A percentile compares a stretch with the other conserved stretches of the same genome.
Conservation (phyloP, 768 basidiomycete genomes). For the Daedalea quercina region DNA sequence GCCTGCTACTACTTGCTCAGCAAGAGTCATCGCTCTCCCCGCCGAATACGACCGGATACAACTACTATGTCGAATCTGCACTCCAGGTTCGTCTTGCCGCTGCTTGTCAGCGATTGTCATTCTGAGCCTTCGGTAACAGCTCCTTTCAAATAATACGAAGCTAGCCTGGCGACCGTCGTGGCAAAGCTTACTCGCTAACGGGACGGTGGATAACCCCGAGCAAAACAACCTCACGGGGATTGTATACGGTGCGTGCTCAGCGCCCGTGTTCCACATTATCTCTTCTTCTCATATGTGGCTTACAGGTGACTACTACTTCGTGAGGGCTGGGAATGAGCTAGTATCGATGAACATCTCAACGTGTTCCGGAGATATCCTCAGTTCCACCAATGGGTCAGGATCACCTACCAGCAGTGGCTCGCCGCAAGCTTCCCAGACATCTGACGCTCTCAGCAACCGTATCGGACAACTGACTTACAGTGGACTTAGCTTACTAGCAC, state of each 20-base stretch:
- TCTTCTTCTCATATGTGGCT: background rate
- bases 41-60: slow-evolving; percentile 21
- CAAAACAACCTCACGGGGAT: slow-evolving; percentile 53
- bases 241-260: slow-evolving; percentile 37
- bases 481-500: too few species aligned
- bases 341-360: slow-evolving; percentile 36
- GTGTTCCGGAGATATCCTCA: slow-evolving; percentile 26
- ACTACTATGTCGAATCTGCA: slow-evolving; percentile 42
- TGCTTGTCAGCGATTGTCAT: background rate
- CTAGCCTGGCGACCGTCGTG: slow-evolving; percentile 54
- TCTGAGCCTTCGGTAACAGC: slow-evolving; percentile 19
- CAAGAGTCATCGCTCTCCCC: slow-evolving; percentile 29
- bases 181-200: slow-evolving; percentile 61
- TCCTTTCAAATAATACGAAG: slow-evolving; percentile 40
- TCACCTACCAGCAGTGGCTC: too few species aligned
- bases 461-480: too few species aligned
- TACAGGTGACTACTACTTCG: slow-evolving; percentile 59
- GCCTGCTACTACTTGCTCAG: slow-evolving; percentile 48
- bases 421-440: too few species aligned
- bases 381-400: too few species aligned
- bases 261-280: background rate
- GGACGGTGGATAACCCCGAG: slow-evolving; percentile 53
- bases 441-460: too few species aligned
- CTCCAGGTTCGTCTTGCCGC: slow-evolving; percentile 31
- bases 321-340: slow-evolving; percentile 49